Conservation (phyloP, 2,329 filamentous ascomycete species). For the Raffaelea albimanens region DNA sequence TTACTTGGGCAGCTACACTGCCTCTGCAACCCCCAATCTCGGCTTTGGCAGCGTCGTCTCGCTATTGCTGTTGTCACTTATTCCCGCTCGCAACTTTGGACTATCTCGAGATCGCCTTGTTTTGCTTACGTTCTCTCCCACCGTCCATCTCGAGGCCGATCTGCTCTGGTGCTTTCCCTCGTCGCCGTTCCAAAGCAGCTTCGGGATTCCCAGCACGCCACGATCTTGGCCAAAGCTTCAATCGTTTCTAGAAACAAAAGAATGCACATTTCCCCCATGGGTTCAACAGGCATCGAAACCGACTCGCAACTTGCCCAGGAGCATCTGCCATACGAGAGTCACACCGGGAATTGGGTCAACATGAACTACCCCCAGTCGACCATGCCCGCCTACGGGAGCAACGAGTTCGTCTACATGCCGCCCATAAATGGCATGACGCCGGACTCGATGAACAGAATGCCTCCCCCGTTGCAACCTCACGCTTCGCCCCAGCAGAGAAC, state of each 20-base stretch:
- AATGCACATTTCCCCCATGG: constrained; percentile 37
- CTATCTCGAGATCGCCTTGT: background rate
- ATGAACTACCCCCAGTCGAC: constrained; percentile 60
- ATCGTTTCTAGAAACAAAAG: constrained; percentile 11
- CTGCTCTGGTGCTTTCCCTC: no score
- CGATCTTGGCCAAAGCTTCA: no score
- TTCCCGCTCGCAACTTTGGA: no score
- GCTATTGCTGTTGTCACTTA: no score
- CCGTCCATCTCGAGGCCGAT: background rate
- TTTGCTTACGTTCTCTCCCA: background rate
- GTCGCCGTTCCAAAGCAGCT: no score
- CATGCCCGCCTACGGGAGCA: constrained; percentile 57
- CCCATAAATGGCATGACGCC: constrained; percentile 39
- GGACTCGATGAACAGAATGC: constrained; percentile 41
- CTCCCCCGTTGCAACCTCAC: constrained; percentile 34
- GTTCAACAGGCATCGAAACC: constrained; percentile 35
- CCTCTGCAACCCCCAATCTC: no score
- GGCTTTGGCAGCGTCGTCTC: no score
- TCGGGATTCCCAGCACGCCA: no score
- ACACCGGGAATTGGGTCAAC: constrained; percentile 43
- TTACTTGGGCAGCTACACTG: no score
- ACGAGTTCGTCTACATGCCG: constrained; percentile 46
- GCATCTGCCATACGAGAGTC: constrained; percentile 13
- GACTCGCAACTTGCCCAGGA: constrained; percentile 35
- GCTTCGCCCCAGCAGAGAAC: constrained; percentile 23